Evolutionary conservation across 2,329 filamentous ascomycete species (phyloP).

Genomic region (Pyrenochaeta sp.): DNA sequence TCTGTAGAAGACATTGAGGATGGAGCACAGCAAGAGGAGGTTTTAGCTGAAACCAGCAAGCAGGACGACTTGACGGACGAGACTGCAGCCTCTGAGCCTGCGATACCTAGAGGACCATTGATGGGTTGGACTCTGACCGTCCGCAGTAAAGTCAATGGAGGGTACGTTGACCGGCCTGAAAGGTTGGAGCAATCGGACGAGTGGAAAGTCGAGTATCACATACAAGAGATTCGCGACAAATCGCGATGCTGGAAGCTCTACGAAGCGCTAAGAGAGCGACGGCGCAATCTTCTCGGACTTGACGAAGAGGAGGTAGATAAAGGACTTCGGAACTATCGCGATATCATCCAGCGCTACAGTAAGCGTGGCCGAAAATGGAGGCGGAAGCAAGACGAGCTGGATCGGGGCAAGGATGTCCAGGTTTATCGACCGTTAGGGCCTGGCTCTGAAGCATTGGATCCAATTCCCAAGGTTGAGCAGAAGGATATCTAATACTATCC

Average conservation of each 20-base stretch:
- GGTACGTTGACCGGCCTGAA: constrained; percentile 67
- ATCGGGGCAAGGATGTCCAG: constrained; percentile 53
- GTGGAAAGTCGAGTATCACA: constrained; percentile 81
- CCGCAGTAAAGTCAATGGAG: constrained; percentile 74
- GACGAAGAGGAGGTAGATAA: constrained; percentile 52
- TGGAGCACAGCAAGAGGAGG: constrained; percentile 1
- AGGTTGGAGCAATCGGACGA: constrained; percentile 54
- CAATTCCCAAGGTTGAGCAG: no score
- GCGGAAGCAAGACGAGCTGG: constrained; percentile 59
- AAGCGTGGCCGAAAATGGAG: constrained; percentile 67
- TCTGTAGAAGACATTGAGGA: background rate
- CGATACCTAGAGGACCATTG: constrained; percentile 48
- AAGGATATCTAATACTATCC: no score
- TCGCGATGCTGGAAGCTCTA: constrained; percentile 31
- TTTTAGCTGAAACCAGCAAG: background rate
- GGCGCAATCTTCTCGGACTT: constrained; percentile 53
- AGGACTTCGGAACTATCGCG: constrained; percentile 53
- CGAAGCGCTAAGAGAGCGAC: constrained; percentile 60
- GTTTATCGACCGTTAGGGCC: constrained; percentile 44
- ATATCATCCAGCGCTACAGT: constrained; percentile 56
- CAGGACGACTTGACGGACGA: constrained; percentile 2
- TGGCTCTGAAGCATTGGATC: constrained; percentile 28
- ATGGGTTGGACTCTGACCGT: constrained; percentile 76
- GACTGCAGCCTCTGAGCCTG: background rate
- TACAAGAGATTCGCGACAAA: constrained; percentile 62